Percentiles rank a stretch among this genome's conserved stretches.
phyloP scores from a whole-genome alignment of 148 eudicot species.

The Heliamphora exappendiculata region DNA sequence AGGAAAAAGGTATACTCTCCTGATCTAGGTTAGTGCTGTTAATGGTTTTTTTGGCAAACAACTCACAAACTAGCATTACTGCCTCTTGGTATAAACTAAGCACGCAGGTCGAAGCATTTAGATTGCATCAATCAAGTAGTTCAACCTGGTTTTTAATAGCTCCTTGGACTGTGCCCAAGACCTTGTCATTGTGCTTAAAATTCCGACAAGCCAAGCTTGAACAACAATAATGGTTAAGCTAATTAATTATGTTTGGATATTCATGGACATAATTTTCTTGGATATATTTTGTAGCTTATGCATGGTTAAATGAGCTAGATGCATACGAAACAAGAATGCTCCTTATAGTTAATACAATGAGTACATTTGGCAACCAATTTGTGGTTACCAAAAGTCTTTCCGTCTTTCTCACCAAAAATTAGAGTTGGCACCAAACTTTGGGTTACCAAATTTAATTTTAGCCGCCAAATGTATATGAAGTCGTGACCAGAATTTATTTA shows the following conservation, averaged over 20 bases:
- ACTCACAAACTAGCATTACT: not conserved
- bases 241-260: not conserved
- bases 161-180: not conserved
- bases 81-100: not conserved
- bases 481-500: too few species aligned
- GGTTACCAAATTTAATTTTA: too few species aligned
- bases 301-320: not conserved
- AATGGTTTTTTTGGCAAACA: not conserved
- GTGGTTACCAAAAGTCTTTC: too few species aligned
- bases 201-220: not conserved
- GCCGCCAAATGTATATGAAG: too few species aligned
- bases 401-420: too few species aligned
- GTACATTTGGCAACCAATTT: too few species aligned
- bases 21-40: not conserved
- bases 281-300: too few species aligned
- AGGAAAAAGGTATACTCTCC: not conserved
- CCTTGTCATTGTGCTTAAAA: not conserved
- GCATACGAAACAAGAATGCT: too few species aligned
- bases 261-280: too few species aligned
- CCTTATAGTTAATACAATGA: too few species aligned
- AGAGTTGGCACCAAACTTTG: too few species aligned
- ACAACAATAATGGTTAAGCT: not conserved
- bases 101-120: not conserved
- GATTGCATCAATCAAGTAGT: not conserved
- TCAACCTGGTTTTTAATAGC: not conserved